phyloP scores from a whole-genome alignment of 176 grass and related monocot genomes.

The Zoysia japonica region DNA sequence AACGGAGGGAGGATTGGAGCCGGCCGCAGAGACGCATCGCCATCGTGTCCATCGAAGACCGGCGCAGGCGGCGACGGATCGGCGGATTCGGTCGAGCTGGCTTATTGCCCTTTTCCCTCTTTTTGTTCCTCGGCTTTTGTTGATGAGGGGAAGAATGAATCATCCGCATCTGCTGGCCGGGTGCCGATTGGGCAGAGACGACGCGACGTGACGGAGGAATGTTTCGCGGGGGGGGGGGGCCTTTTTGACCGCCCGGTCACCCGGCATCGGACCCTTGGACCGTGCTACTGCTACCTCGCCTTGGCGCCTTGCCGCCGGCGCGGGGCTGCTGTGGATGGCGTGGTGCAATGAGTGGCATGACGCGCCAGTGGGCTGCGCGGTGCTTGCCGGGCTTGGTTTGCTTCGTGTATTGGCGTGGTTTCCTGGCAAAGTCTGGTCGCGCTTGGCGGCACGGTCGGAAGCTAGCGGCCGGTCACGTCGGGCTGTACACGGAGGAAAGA shows the following conservation, averaged over 20 bases:
- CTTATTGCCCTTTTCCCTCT: background rate
- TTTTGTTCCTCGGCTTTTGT: background rate
- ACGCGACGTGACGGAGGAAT: conserved; percentile 13
- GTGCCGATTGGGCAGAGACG: background rate
- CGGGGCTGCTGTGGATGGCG: background rate
- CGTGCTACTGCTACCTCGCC: background rate
- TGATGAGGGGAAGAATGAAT: background rate
- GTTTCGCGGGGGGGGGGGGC: background rate
- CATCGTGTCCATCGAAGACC: background rate
- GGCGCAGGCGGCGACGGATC: background rate
- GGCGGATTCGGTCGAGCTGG: background rate
- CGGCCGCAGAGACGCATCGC: conserved; percentile 28
- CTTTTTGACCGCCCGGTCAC: background rate
- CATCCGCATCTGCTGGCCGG: background rate
- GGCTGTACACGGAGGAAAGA: background rate
- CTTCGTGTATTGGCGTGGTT: no score
- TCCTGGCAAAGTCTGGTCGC: background rate
- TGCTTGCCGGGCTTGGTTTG: no score
- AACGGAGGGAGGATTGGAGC: background rate
- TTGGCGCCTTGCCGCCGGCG: no score
- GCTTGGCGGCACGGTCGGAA: no score
- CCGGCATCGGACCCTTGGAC: background rate
- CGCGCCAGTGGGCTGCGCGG: background rate
- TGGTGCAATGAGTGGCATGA: background rate
- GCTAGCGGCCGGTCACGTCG: background rate